Base-by-base conservation (phyloP, 345 rosid species). In the Pugionium dolabratum region DNA sequence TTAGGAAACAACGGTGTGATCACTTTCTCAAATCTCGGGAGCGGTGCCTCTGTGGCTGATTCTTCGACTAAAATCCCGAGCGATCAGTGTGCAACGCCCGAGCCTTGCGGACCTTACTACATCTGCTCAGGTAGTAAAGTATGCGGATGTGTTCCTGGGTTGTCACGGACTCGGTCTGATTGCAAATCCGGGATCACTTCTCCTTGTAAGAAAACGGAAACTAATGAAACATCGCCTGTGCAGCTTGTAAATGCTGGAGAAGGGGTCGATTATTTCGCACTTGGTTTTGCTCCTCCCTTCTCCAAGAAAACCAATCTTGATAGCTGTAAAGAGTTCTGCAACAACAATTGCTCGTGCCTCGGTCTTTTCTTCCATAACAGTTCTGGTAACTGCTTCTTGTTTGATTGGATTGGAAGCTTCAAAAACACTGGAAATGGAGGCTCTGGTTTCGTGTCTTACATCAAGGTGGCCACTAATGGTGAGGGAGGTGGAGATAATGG, bases 321-420 rank as follows among this genome's bases (percentile, higher is more conserved):
- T 60, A 79, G 87, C 2, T 94, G 99, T 82, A 82, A 80, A 72
- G 67, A 70, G 6, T 79, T 89, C 33, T 94, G 99, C 76, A 64
- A 41, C 3, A 44, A 59, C 25, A 90, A 94, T 51, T 94, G 97
- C 67, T 84, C 99, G 0, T 94, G 99, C 60, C 79, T 83, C 30
- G 96, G 82, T 52, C 53, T 87, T 68, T 92, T 92, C 78, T 85
- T 77, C 68, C 81, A 86, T 25, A 86, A 76, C 78, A 81, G 79
- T 66, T 70, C 96, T 2, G 82, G 90, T 8, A 76, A 74, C 36
- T 94, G 99, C 75, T 94, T 82, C 80, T 57, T 86, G 79, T 84
- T 94, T 69, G 87, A 81, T 42, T 72, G 74, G 56, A 36, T 94
- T 7, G 99, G 99, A 39, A 82, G 91, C 73, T 83, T 85, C 28